Conservation (phyloP, 148 eudicot genomes). For the Drosera capensis region DNA sequence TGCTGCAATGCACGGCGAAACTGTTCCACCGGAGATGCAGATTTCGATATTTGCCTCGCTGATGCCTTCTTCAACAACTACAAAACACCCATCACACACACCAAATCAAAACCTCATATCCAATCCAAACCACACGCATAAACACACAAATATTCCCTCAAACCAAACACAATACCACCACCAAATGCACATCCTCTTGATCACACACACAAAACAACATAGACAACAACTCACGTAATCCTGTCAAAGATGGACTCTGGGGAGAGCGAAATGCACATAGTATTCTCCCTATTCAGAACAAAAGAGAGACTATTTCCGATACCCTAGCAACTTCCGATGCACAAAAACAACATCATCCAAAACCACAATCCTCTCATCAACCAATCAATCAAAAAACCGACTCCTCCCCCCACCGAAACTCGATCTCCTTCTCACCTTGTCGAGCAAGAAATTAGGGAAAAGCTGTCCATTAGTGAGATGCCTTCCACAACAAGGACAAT, state of each 20-base stretch:
- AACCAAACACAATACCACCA: no score
- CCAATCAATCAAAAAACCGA: no score
- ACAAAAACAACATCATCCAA: neutral
- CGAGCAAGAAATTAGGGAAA: constrained; percentile 77
- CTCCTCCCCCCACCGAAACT: constrained; percentile 1
- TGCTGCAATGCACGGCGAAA: constrained; percentile 54
- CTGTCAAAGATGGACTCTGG: neutral
- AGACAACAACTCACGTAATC: constrained; percentile 3
- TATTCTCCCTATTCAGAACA: no score
- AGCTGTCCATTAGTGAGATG: constrained; percentile 50
- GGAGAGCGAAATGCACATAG: no score
- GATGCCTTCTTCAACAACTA: constrained; percentile 78
- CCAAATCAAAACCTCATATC: neutral
- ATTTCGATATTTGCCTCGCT: constrained; percentile 31
- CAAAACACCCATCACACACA: constrained; percentile 12
- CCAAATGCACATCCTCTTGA: constrained; percentile 20
- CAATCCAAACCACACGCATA: no score
- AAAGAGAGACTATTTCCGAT: no score
- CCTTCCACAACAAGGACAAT: constrained; percentile 73
- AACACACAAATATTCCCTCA: no score
- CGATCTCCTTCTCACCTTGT: constrained; percentile 35
- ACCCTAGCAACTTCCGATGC: no score
- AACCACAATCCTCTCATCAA: neutral
- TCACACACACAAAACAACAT: neutral
- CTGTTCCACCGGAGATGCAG: constrained; percentile 60